Evolutionary conservation across 345 rosid species (phyloP).

Genomic region (Citrus australasica): DNA sequence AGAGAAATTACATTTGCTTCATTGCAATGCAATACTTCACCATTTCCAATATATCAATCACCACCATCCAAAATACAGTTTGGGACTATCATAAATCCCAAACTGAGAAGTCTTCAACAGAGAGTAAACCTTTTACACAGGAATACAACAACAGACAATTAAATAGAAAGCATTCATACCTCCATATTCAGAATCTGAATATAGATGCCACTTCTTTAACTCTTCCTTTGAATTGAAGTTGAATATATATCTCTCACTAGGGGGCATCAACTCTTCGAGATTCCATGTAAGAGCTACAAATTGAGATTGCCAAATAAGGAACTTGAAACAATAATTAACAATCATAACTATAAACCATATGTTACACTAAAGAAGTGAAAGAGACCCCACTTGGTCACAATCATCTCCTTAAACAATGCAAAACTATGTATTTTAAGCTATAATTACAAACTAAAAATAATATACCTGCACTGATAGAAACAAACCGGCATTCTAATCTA

Average conservation of each 20-base stretch:
- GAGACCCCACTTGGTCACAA: background rate
- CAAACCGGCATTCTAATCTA: background rate
- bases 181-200: slow-evolving; percentile 92
- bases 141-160: background rate
- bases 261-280: slow-evolving; percentile 79
- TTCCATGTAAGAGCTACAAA: slow-evolving; percentile 79
- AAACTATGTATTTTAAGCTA: background rate
- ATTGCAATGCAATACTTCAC: background rate
- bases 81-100: background rate
- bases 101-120: background rate
- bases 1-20: background rate
- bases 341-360: background rate
- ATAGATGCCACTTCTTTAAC: slow-evolving; percentile 83
- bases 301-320: slow-evolving; percentile 9
- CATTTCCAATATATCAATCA: background rate
- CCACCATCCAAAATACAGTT: background rate
- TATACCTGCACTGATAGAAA: background rate
- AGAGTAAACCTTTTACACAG: background rate
- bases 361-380: background rate
- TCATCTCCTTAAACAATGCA: background rate
- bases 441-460: background rate
- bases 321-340: background rate
- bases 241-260: slow-evolving; percentile 65
- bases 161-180: slow-evolving; percentile 39
- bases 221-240: slow-evolving; percentile 74